Base-by-base conservation (phyloP, 352 stramenopile species). In the Thraustotheca clavata region DNA sequence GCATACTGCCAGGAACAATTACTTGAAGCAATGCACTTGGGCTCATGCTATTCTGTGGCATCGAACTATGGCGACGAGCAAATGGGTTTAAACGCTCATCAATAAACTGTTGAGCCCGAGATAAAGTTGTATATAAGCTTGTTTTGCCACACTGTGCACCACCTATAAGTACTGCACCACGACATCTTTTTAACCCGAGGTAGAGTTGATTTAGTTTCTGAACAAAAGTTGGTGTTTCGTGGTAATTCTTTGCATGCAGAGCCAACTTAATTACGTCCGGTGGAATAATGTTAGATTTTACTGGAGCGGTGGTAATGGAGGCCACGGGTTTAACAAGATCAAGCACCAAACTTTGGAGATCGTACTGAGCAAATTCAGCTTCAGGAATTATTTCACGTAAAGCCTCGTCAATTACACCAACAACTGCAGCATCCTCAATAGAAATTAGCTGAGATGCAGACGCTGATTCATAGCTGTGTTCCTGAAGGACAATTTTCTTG, bases 61-160 rank as follows among this genome's bases (percentile, higher is more conserved):
- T n/a, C n/a, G n/a, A n/a, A 3, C 20, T 33, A 3, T 18, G 46
- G 8, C 38, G 57, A 5, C 38, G 57, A 16, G 26, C 22, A 43
- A 47, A 65, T 27, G 57, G 35, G 8, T 54, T 8, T 11, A 38
- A n/a, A 16, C 57, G 57, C 20, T 65, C 57, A 20, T 65, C 57
- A 33, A 65, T 27, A 14, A 65, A 8, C 29, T 34, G 16, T 14
- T 55, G 40, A 18, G 74, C 69, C 4, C 62, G 59, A 6, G 74
- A 73, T 6, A 88, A 50, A 0, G 72, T 66, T 18, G n/a, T 29
- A 35, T 84, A 88, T 3, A 87, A 20, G 22, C 71, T 70, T 0
- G 79, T 87, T 52, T 91, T 91, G 1, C 82, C 82, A 4, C 62
- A 69, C 22, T 79, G 72, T 4, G 73, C 18, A 4, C 71, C 68